Evolutionary conservation across 2,329 filamentous ascomycete genomes (phyloP).

Genomic region (Lasiodiplodia citricola): DNA sequence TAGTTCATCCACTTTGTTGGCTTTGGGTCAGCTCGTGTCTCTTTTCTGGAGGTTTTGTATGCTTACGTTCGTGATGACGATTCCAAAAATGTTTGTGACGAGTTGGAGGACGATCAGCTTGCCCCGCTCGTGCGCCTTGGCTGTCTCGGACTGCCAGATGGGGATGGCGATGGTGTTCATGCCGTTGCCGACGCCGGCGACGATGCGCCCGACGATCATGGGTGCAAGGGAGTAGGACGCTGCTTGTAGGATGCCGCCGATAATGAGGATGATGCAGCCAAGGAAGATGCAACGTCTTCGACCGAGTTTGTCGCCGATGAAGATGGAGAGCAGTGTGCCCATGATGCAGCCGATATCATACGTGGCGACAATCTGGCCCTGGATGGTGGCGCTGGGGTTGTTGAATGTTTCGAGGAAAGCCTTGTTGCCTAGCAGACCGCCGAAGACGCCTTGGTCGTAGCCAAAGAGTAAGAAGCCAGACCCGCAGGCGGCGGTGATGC

Average conservation of each 20-base stretch:
- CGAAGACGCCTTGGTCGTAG: slow-evolving; percentile 37
- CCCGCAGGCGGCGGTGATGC: background rate
- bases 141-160: slow-evolving; percentile 60
- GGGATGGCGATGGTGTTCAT: slow-evolving; percentile 62
- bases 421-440: slow-evolving; percentile 40
- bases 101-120: background rate
- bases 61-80: background rate
- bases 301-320: slow-evolving; percentile 48
- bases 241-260: slow-evolving; percentile 50
- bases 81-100: background rate
- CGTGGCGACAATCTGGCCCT: slow-evolving; percentile 57
- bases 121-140: slow-evolving; percentile 29
- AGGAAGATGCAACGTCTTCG: slow-evolving; percentile 50
- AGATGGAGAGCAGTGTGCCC: slow-evolving; percentile 45
- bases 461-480: background rate
- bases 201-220: slow-evolving; percentile 58
- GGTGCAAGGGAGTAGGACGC: slow-evolving; percentile 49
- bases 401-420: slow-evolving; percentile 44
- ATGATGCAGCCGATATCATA: slow-evolving; percentile 56
- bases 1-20: background rate
- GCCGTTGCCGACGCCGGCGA: slow-evolving; percentile 62
- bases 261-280: slow-evolving; percentile 48
- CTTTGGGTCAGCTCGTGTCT: too few species aligned
- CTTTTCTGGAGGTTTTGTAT: rapidly evolving
- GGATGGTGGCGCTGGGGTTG: slow-evolving; percentile 49